These are phyloP conservation scores for Bipolaris cookei DNA, from an alignment of 2,329 filamentous ascomycete genomes.

Conservation along the genomic window DNA sequence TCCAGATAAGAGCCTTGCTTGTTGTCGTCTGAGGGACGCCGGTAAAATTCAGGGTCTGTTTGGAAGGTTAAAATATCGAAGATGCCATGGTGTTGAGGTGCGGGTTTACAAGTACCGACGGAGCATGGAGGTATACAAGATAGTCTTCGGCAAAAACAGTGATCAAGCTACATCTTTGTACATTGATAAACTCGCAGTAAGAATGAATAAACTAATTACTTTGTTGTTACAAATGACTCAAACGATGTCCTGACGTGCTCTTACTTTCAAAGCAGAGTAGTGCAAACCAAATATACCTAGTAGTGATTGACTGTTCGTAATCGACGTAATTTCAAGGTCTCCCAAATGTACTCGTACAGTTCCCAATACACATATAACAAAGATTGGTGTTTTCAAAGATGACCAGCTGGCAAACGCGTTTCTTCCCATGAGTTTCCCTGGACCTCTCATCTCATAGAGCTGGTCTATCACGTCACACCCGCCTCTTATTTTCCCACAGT, in stretches of 20 bases:
- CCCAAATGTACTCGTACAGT: conserved; percentile 11
- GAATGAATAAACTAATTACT: not conserved
- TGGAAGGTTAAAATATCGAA: too few relatives aligned
- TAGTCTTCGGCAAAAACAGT: too few relatives aligned
- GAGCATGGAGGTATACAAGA: too few relatives aligned
- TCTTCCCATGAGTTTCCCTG: not conserved
- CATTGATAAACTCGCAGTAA: not conserved
- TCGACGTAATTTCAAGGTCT: not conserved
- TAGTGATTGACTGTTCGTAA: conserved; percentile 12
- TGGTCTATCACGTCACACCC: not conserved
- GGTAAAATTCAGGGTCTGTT: too few relatives aligned
- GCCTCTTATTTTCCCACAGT: conserved; percentile 13
- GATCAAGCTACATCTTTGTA: too few relatives aligned
- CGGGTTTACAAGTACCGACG: too few relatives aligned
- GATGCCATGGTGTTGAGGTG: too few relatives aligned
- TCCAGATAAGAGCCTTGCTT: too few relatives aligned
- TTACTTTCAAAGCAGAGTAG: not conserved
- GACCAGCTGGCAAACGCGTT: not conserved
- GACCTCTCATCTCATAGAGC: not conserved
- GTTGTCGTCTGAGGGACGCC: too few relatives aligned
- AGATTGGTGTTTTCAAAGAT: not conserved
- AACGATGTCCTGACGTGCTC: not conserved
- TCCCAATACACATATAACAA: conserved; percentile 15
- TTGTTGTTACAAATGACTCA: not conserved
- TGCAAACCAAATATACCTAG: not conserved